Base-by-base conservation (phyloP, 2,329 filamentous ascomycete genomes). In the Phialophora tarda region DNA sequence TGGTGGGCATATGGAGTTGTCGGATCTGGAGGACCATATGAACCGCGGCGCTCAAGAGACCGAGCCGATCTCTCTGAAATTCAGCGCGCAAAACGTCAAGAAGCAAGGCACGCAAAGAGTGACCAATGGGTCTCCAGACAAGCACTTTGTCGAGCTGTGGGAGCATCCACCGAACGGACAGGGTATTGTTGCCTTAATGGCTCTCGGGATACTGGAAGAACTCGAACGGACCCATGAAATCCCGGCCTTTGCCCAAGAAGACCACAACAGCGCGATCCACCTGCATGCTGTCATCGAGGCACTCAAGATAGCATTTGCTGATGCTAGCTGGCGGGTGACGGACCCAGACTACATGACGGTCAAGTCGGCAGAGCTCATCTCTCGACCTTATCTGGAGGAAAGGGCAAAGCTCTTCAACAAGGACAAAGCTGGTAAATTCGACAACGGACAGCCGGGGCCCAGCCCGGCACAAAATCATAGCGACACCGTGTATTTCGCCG, bases 131-230 rank as follows among this genome's bases (percentile, higher is more conserved):
- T 62, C 48, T 11, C 61, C 67, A 14, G 66, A 67, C 4, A 62
- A 64, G 3, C 66, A 71, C 55, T 67, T 69, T 10, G 85, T 97
- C 50, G 89, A 96, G 75, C 82, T 99, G 0, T 98, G 94, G 94
- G 95, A 99, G 75, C 94, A 98, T 76, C 93, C 94, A 41, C 95
- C 95, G 8, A 98, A 98, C 74, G 93, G 95, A 0, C 95, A 98
- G 79, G 95, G 95, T 1, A 93, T 98, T 70, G 91, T 98, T 1
- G 95, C 95, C 0, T 82, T 98, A 34, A 97, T 98, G 89, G 91
- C 95, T 0, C 83, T 99, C 0, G 95, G 95, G 1, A 96, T 98
- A 71, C 82, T 99, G 57, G 89, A 97, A 76, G 88, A 93, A 75
- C 84, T 98, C 1, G 92, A 97, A 78, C 86, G 88, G 66, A 82